These are phyloP conservation scores for Zygosaccharomyces bisporus DNA, from an alignment of 805 yeast species.

Conservation along the genomic window DNA sequence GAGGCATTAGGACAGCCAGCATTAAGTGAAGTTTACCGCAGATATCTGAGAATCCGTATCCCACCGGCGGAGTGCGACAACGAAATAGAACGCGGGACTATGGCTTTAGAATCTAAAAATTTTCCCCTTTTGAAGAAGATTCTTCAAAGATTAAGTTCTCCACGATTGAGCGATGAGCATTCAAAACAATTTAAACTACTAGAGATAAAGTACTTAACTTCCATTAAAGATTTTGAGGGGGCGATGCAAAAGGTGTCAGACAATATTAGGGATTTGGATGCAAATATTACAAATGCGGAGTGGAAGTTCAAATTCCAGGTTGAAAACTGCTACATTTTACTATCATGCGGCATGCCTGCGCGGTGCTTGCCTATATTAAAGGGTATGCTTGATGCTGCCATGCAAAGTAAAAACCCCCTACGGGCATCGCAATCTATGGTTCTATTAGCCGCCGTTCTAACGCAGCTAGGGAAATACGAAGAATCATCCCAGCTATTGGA, in stretches of 20 bases:
- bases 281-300: conserved; percentile 27
- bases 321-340: conserved; percentile 31
- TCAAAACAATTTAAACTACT: conserved; percentile 41
- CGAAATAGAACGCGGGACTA: conserved; percentile 14
- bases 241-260: conserved; percentile 28
- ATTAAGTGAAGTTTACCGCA: conserved; percentile 18
- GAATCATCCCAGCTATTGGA: conserved; percentile 32
- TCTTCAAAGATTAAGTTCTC: conserved; percentile 39
- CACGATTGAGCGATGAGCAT: conserved; percentile 31
- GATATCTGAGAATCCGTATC: background rate
- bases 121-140: conserved; percentile 44
- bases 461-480: conserved; percentile 39
- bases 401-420: conserved; percentile 43
- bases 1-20: conserved; percentile 21
- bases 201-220: conserved; percentile 40
- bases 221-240: conserved; percentile 27
- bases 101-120: conserved; percentile 6
- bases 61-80: conserved; percentile 2
- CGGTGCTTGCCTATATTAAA: conserved; percentile 49
- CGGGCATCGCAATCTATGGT: conserved; percentile 46
- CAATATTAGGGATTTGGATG: conserved; percentile 16
- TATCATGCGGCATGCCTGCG: conserved; percentile 42
- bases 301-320: conserved; percentile 30
- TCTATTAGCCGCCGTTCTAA: conserved; percentile 44
- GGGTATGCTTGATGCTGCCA: conserved; percentile 48